These are phyloP conservation scores for Samsoniella hepiali DNA, from an alignment of 2,329 filamentous ascomycete genomes.

Conservation along the genomic window DNA sequence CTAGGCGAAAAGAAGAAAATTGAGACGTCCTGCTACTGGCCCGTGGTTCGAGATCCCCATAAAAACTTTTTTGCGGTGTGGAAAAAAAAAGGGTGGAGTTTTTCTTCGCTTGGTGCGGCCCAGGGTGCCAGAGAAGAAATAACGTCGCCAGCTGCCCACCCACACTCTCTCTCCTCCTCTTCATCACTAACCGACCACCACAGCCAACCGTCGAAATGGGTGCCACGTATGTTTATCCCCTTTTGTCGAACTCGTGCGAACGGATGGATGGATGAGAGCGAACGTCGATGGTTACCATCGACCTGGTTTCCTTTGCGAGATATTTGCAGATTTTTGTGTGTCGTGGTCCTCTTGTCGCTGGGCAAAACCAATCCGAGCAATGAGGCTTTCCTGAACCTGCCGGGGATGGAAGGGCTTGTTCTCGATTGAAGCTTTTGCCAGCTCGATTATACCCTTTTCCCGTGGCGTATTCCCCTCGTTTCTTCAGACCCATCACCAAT, in stretches of 20 bases:
- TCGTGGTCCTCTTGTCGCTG: constrained; percentile 79
- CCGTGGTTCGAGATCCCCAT: constrained; percentile 5
- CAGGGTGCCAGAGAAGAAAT: constrained; percentile 8
- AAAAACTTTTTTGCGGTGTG: constrained; percentile 5
- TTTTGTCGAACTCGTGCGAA: constrained; percentile 34
- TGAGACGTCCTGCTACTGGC: background rate
- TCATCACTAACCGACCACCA: constrained; percentile 39
- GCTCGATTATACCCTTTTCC: constrained; percentile 67
- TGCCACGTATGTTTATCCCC: constrained; percentile 52
- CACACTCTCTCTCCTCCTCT: constrained; percentile 20
- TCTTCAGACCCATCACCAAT: constrained; percentile 41
- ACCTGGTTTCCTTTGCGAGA: constrained; percentile 45
- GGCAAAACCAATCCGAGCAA: constrained; percentile 36
- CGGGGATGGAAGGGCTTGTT: background rate
- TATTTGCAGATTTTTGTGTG: constrained; percentile 44
- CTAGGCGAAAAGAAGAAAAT: constrained; percentile 22
- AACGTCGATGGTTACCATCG: constrained; percentile 20
- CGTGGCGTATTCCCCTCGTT: constrained; percentile 54
- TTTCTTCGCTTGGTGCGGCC: constrained; percentile 6
- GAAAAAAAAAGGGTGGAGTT: constrained; percentile 22
- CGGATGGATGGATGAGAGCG: constrained; percentile 26
- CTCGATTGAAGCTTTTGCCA: constrained; percentile 46
- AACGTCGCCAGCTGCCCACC: background rate
- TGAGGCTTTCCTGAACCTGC: background rate
- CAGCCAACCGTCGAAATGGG: constrained; percentile 43